Evolutionary conservation across 129 eudicot species (phyloP), one percentile per base, ranked within the genome.

Genomic region (Erigeron canadensis): DNA sequence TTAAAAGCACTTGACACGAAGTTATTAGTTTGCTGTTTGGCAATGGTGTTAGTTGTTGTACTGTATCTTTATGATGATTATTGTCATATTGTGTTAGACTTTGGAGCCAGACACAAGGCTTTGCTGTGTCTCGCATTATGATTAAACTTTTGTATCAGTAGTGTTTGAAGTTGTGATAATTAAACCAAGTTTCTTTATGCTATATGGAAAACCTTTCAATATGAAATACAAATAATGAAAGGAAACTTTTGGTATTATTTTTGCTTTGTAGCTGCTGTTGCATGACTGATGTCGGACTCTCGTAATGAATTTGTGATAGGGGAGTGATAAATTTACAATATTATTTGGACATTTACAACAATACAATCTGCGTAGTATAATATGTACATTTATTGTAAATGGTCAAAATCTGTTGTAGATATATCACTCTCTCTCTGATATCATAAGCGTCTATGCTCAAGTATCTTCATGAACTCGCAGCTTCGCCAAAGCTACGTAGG

Each of bases 41-140:
- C 47, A 76, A 19, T 59, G 18, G 46, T 68, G 70, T 76, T 76
- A n/a, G 74, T 75, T 69, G 72, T 65, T 43, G 74, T 76, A 58
- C 11, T 59, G 65, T 56, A 10, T 12, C 16, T 42, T 42, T 42
- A 41, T 53, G 61, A 13, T n/a, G n/a, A n/a, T n/a, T n/a, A n/a
- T n/a, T n/a, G n/a, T n/a, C n/a, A n/a, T n/a, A n/a, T n/a, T n/a
- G n/a, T n/a, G n/a, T n/a, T n/a, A n/a, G n/a, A n/a, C n/a, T n/a
- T n/a, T n/a, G 58, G 37, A 67, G 50, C 42, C 4, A 8, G 5
- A 1, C 19, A 63, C 11, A 45, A 42, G 42, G 65, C 43, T 56
- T 21, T 10, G 0, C 48, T 55, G 64, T 8, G 75, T 70, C 17
- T n/a, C 54, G 53, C 34, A 45, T 22, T 63, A 18, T 57, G 23